A percentile compares a stretch with the other conserved stretches of the same genome.
Evolutionary conservation across 345 rosid genomes (phyloP).

Genomic region (Eucalyptus erythrocorys): DNA sequence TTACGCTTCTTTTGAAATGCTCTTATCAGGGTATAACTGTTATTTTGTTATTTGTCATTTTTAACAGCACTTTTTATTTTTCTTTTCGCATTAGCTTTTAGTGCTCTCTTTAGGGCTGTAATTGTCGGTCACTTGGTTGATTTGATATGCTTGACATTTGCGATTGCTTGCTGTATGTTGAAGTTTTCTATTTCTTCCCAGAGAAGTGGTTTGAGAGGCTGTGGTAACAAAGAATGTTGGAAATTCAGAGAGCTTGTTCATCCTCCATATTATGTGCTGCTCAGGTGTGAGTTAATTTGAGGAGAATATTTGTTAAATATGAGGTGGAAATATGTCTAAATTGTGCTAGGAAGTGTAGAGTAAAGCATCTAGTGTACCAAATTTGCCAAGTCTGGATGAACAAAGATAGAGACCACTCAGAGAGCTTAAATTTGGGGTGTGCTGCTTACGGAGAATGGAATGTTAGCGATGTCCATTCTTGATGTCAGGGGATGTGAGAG

Average conservation of each 20-base stretch:
- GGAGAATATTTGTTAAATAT: neutral
- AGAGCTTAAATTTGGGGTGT: neutral
- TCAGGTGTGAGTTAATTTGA: neutral
- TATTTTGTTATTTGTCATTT: neutral
- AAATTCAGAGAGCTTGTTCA: neutral
- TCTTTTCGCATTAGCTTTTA: neutral
- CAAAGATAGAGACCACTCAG: neutral
- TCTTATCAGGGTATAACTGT: slow-evolving; percentile 74
- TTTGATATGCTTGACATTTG: neutral
- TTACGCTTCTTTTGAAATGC: slow-evolving; percentile 70
- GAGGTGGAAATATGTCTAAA: neutral
- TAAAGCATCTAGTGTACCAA: neutral
- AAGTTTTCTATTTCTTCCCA: neutral
- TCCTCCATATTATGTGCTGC: neutral
- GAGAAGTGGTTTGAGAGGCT: neutral
- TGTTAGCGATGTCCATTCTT: neutral
- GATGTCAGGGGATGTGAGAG: neutral
- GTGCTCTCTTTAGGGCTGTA: neutral
- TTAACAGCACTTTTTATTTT: neutral
- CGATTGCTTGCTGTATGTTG: neutral
- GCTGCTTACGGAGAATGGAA: neutral
- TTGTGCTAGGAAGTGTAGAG: neutral
- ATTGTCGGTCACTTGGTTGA: neutral
- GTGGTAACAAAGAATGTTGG: neutral
- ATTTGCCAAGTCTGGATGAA: neutral